Base-by-base conservation (phyloP, 306 rosid genomes). In the Biancaea sappan region DNA sequence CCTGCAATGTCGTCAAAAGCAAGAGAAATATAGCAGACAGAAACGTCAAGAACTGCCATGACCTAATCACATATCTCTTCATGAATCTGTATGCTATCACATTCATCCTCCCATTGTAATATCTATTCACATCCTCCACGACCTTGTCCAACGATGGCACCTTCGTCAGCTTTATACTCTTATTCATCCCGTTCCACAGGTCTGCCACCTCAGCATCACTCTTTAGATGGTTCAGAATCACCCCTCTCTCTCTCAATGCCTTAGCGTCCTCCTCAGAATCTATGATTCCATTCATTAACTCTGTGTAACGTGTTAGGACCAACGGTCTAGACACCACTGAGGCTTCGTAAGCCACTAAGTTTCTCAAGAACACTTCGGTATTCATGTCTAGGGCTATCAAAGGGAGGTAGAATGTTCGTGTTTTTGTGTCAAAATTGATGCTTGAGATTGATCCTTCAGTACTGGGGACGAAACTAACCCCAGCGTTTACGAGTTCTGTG, bases 151-250 rank as follows among this genome's bases (percentile, higher is more conserved):
- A 66, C 41, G 43, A 74, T 24, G 86, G 79, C 53, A 88, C 90
- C 57, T 73, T 88, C 8, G 90, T 88, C 88, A 85, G 40, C 67
- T 82, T 77, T 26, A 88, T 71, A 1, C 88, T 85, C 69, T 81
- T 83, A 76, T 85, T 85, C 87, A 88, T 88, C 28, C 90, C 90
- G 56, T 85, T 88, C 82, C 86, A 88, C 15, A 86, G 43, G 6
- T 75, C 37, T 0, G 85, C 77, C 16, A 77, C 90, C 65, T 88
- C 90, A 34, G 65, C 70, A 60, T 88, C 88, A 26, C 85, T 85
- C 77, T 86, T 86, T 88, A 88, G 46, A 73, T 68, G 88, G 82
- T 84, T 88, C 81, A 77, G 2, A 59, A 86, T 74, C 5, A 84
- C 64, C 1, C 92, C 87, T 37, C 35, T 83, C 34, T 74, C 85